phyloP scores from a whole-genome alignment of 768 basidiomycete species.

The Ramaria sp. region DNA sequence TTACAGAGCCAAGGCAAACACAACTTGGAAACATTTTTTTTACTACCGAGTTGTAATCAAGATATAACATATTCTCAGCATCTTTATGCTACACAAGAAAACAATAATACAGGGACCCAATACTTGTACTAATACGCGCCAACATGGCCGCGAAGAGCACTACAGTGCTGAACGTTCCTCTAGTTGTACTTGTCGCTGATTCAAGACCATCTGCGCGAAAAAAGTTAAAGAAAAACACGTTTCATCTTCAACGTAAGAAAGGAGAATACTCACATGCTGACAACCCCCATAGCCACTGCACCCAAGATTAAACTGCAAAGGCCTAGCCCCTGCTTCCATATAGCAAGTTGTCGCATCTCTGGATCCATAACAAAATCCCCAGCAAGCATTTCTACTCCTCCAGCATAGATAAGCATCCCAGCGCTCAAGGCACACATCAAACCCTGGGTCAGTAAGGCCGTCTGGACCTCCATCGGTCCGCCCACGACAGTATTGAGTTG shows the following conservation, averaged over 20 bases:
- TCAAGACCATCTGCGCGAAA: conserved; percentile 6
- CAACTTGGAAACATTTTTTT: too few species aligned
- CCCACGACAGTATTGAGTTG: neutral
- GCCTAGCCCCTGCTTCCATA: conserved; percentile 39
- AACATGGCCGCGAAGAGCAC: too few species aligned
- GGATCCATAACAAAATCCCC: conserved; percentile 77
- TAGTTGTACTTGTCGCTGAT: too few species aligned
- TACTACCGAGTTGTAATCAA: too few species aligned
- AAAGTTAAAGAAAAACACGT: neutral
- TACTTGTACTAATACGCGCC: too few species aligned
- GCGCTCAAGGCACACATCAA: conserved; percentile 75
- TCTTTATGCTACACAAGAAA: too few species aligned
- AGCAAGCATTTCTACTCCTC: conserved; percentile 80
- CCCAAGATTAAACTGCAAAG: conserved; percentile 52
- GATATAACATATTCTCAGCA: too few species aligned
- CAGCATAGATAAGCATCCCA: conserved; percentile 75
- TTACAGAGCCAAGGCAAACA: too few species aligned
- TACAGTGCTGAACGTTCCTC: too few species aligned
- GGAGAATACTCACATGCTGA: conserved; percentile 22
- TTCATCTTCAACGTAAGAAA: neutral
- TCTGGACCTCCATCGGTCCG: conserved; percentile 19
- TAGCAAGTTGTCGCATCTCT: conserved; percentile 20
- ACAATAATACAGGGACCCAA: too few species aligned
- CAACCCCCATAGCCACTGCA: conserved; percentile 49
- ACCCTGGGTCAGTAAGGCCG: conserved; percentile 50